phyloP scores from a whole-genome alignment of 1,284 basidiomycete genomes.

The Apiotrichum sp. region DNA sequence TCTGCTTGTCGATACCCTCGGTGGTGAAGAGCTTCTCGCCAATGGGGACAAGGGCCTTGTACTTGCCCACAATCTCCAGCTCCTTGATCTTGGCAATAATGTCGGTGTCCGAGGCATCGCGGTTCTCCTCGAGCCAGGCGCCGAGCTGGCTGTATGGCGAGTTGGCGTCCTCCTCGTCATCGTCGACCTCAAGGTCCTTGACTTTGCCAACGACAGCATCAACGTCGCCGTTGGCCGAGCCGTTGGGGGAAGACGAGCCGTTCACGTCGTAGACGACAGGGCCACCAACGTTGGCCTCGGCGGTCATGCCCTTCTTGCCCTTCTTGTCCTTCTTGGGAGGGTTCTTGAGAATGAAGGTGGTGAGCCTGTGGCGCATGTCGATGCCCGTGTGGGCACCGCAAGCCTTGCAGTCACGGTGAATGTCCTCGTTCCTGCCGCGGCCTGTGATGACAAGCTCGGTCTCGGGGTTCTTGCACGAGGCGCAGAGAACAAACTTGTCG shows the following conservation, averaged over 20 bases:
- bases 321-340: constrained; percentile 70
- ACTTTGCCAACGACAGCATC: constrained; percentile 62
- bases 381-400: constrained; percentile 87
- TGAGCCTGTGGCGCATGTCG: constrained; percentile 96
- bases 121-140: constrained; percentile 78
- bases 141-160: constrained; percentile 82
- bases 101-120: constrained; percentile 49
- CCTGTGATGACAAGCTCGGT: constrained; percentile 85
- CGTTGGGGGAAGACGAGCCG: constrained; percentile 18
- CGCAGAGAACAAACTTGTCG: constrained; percentile 96
- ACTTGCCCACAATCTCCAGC: constrained; percentile 89
- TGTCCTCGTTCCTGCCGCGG: constrained; percentile 66
- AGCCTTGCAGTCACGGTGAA: constrained; percentile 96
- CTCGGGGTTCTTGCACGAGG: constrained; percentile 98
- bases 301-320: constrained; percentile 47
- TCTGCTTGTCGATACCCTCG: constrained; percentile 65
- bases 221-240: constrained; percentile 27
- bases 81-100: constrained; percentile 88
- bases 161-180: constrained; percentile 75
- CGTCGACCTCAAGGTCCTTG: constrained; percentile 70
- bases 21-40: constrained; percentile 78
- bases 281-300: constrained; percentile 40
- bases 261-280: constrained; percentile 42
- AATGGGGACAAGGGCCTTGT: constrained; percentile 81
- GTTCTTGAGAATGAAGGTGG: constrained; percentile 96